Conservation (phyloP, 2,329 filamentous ascomycete genomes). For the Albophoma yamanashiensis region DNA sequence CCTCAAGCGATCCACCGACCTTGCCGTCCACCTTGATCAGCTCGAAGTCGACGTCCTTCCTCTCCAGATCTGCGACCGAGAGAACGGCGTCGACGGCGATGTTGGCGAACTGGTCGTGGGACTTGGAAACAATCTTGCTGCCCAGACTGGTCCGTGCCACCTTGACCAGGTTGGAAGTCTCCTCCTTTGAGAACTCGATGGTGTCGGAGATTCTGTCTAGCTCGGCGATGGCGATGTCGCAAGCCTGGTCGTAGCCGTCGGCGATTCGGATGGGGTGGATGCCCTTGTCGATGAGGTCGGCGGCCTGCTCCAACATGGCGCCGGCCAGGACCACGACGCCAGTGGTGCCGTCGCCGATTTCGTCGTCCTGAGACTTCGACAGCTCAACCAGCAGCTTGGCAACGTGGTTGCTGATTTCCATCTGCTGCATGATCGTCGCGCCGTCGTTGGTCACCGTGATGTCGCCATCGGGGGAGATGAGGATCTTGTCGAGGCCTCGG, state of each 20-base stretch:
- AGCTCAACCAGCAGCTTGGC: slow-evolving; percentile 94
- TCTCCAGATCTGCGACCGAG: slow-evolving; percentile 89
- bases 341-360: slow-evolving; percentile 97
- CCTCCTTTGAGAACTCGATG: slow-evolving; percentile 70
- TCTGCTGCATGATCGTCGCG: slow-evolving; percentile 92
- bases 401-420: slow-evolving; percentile 98
- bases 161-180: slow-evolving; percentile 81
- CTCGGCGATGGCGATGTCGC: slow-evolving; percentile 89
- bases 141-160: slow-evolving; percentile 93
- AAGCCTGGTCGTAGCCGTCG: slow-evolving; percentile 95
- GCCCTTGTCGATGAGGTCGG: slow-evolving; percentile 97
- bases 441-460: slow-evolving; percentile 99
- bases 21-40: slow-evolving; percentile 99
- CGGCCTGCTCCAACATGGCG: slow-evolving; percentile 89
- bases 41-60: slow-evolving; percentile 97
- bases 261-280: slow-evolving; percentile 98
- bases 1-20: slow-evolving; percentile 86
- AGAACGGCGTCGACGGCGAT: slow-evolving; percentile 96
- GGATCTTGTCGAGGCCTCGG: slow-evolving; percentile 94
- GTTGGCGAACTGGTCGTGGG: slow-evolving; percentile 94
- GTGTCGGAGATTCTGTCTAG: slow-evolving; percentile 88
- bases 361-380: slow-evolving; percentile 96
- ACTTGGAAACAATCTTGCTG: slow-evolving; percentile 98
- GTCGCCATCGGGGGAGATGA: slow-evolving; percentile 96
- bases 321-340: slow-evolving; percentile 95